Percentiles rank a stretch among this genome's conserved stretches.
phyloP scores from a whole-genome alignment of 768 basidiomycete genomes.

The Kwoniella heveanensis region DNA sequence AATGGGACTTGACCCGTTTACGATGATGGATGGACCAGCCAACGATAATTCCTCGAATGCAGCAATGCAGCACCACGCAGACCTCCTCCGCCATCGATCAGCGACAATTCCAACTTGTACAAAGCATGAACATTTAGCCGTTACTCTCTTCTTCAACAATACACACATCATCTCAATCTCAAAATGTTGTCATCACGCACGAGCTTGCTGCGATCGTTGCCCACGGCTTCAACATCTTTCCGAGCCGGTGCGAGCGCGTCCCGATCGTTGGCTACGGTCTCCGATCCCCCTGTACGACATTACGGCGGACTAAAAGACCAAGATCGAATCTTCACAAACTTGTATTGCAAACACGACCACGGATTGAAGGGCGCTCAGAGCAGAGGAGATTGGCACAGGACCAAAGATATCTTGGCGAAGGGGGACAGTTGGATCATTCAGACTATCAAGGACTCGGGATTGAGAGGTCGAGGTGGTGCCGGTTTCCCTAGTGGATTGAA shows the following conservation, averaged over 20 bases:
- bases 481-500: constrained; percentile 96
- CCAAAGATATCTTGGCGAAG: constrained; percentile 92
- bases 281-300: constrained; percentile 73
- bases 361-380: constrained; percentile 89
- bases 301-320: constrained; percentile 91
- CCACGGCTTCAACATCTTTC: background rate
- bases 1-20: constrained; percentile 5
- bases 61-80: background rate
- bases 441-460: constrained; percentile 90
- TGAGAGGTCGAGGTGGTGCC: constrained; percentile 93
- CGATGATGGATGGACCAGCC: background rate
- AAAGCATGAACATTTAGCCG: no score
- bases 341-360: constrained; percentile 83
- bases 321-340: constrained; percentile 74
- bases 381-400: constrained; percentile 96
- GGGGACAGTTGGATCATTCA: constrained; percentile 98
- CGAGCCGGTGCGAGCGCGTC: background rate
- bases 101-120: no score
- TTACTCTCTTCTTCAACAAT: background rate
- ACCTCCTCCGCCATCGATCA: background rate
- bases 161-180: background rate
- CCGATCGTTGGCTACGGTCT: constrained; percentile 56
- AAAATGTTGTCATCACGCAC: constrained; percentile 4
- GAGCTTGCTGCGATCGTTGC: background rate
- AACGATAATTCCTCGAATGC: constrained; percentile 5